phyloP scores from a whole-genome alignment of 2,329 filamentous ascomycete genomes.

The Colletotrichum sp. region DNA sequence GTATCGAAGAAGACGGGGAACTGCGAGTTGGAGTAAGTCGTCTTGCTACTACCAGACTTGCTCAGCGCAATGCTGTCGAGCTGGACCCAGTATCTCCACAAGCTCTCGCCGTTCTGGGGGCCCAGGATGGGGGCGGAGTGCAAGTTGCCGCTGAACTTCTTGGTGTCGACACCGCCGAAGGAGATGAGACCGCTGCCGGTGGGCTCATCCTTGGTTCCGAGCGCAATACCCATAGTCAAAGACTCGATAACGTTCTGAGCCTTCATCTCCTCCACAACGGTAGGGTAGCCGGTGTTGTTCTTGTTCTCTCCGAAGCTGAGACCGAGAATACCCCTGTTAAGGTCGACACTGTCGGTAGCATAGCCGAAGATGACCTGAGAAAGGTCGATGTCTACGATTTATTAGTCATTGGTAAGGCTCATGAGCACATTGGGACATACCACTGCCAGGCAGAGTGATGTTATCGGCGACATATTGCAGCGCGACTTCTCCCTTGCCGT shows the following conservation, averaged over 20 bases:
- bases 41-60: conserved; percentile 29
- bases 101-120: conserved; percentile 28
- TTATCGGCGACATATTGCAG: conserved; percentile 33
- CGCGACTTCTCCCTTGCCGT: conserved; percentile 32
- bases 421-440: conserved; percentile 5
- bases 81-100: conserved; percentile 47
- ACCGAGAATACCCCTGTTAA: conserved; percentile 35
- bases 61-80: conserved; percentile 41
- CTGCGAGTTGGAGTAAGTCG: conserved; percentile 32
- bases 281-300: conserved; percentile 31
- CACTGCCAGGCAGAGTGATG: conserved; percentile 30
- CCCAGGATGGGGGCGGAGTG: conserved; percentile 30
- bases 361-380: conserved; percentile 34
- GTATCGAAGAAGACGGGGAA: conserved; percentile 65
- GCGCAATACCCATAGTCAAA: conserved; percentile 36
- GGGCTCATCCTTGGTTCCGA: conserved; percentile 31
- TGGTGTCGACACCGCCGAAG: conserved; percentile 53
- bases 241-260: conserved; percentile 30
- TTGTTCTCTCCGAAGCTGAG: conserved; percentile 31
- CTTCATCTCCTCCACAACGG: conserved; percentile 32
- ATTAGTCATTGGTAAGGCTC: not conserved
- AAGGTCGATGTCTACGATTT: conserved; percentile 24
- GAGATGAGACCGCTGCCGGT: conserved; percentile 34
- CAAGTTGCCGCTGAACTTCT: conserved; percentile 45
- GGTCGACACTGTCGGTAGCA: conserved; percentile 29